Evolutionary conservation across 805 yeast species (phyloP).

Genomic region (Spathaspora passalidarum): DNA sequence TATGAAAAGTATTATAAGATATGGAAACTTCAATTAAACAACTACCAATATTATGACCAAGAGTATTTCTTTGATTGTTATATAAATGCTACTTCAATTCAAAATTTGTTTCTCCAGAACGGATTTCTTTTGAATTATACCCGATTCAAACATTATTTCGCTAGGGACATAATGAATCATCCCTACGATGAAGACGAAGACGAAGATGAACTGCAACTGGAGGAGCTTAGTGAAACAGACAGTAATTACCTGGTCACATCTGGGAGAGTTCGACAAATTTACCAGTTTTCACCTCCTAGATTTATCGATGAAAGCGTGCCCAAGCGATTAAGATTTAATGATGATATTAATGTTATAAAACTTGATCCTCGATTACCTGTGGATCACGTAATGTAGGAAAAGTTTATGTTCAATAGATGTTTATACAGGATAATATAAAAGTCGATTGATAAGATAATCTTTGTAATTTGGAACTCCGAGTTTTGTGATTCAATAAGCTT

Average conservation of each 20-base stretch:
- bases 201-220: background rate
- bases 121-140: constrained; percentile 20
- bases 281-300: background rate
- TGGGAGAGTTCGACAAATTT: background rate
- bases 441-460: no score
- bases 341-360: constrained; percentile 6
- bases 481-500: no score
- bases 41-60: constrained; percentile 15
- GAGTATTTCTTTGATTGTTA: constrained; percentile 11
- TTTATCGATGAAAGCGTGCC: background rate
- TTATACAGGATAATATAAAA: no score
- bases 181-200: constrained; percentile 6
- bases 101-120: constrained; percentile 9
- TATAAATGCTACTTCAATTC: constrained; percentile 2
- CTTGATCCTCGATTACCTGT: constrained; percentile 7
- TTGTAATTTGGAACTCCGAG: no score
- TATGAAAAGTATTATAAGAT: constrained; percentile 15
- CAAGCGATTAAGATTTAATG: constrained; percentile 7
- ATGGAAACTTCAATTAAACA: constrained; percentile 17
- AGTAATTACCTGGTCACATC: background rate
- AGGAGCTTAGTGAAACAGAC: background rate
- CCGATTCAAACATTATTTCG: constrained; percentile 11
- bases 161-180: constrained; percentile 4
- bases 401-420: constrained; percentile 1
- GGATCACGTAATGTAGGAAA: constrained; percentile 5